Base-by-base conservation (phyloP, 768 basidiomycete genomes). In the Cystobasidium ongulense region DNA sequence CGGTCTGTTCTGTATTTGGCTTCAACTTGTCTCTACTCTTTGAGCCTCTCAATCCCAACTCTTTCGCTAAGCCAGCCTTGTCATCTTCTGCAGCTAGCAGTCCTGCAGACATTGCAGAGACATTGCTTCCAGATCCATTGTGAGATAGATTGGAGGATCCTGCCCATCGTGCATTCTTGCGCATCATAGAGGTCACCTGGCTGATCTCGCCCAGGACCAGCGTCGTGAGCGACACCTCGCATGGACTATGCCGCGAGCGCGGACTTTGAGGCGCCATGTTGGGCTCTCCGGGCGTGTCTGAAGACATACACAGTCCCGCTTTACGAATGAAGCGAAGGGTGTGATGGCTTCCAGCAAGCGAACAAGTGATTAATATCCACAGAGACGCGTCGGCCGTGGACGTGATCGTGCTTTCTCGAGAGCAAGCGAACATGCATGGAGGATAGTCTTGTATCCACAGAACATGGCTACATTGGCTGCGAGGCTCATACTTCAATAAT, bases 161-260 rank as follows among this genome's bases (percentile, higher is more conserved):
- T 21, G 94, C 90, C 95, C 95, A 97, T 53, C 96, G 87, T 57
- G 94, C 92, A 82, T 98, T 98, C 84, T 93, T 92, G 81, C 95
- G 90, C 94, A 99, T 98, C 23, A 87, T 86, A 1, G 91, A 90
- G 39, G 92, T 96, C 76, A 98, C 91, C 21, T 90, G 85, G 63
- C 93, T 85, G 75, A 97, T 90, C 84, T 98, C 93, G 52, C 92
- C 89, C 75, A 90, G 87, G 38, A 98, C 81, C 52, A 96, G 78
- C 68, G 80, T 73, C 8, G 68, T 35, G 33, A 71, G 68, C 68
- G 68, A 71, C n/a, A 71, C 52, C 54, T 71, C 68, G 54, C 68
- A 71, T 27, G 57, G 57, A 13, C 2, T 35, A 2, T 23, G 57
- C 29, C 57, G 11, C 21, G 25, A 59, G 15, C 23, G 33, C 57